Conservation (phyloP, 257 asterid genomes). For the Scutellaria baicalensis region DNA sequence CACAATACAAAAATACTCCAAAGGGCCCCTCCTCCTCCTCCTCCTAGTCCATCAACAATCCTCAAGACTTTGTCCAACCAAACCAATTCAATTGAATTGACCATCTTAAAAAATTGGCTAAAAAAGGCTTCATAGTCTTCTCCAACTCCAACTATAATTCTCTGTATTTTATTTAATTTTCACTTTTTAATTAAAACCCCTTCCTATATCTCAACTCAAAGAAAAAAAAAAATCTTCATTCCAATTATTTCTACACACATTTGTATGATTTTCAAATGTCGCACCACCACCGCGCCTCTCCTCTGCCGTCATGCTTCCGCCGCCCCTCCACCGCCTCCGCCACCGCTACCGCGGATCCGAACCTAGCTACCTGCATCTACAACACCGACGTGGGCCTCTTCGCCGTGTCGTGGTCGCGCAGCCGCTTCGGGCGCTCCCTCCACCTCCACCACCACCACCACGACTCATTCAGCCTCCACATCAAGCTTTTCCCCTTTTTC, state of each 20-base stretch:
- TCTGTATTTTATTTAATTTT: not conserved
- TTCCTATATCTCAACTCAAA: not conserved
- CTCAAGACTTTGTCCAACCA: constrained; percentile 17
- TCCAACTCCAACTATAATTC: not conserved
- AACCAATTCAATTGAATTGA: not conserved
- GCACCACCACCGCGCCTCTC: constrained; percentile 21
- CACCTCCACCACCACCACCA: constrained; percentile 43
- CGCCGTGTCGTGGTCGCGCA: constrained; percentile 54
- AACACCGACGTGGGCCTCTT: constrained; percentile 37
- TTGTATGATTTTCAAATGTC: constrained; percentile 7
- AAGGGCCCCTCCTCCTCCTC: not conserved
- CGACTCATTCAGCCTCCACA: constrained; percentile 31
- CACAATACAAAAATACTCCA: too few species aligned
- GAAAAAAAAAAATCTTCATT: too few species aligned
- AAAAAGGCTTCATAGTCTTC: not conserved
- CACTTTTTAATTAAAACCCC: not conserved
- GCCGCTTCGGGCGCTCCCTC: constrained; percentile 39
- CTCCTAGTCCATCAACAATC: not conserved
- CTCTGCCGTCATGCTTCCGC: constrained; percentile 39
- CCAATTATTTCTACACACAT: not conserved
- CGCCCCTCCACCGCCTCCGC: not conserved
- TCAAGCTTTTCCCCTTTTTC: constrained; percentile 37
- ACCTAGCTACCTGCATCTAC: constrained; percentile 47
- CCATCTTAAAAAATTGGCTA: not conserved
- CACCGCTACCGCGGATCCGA: constrained; percentile 25